A percentile compares a stretch with the other conserved stretches of the same genome.
Conservation (phyloP, 306 rosid species). For the Hylodesmum podocarpum region DNA sequence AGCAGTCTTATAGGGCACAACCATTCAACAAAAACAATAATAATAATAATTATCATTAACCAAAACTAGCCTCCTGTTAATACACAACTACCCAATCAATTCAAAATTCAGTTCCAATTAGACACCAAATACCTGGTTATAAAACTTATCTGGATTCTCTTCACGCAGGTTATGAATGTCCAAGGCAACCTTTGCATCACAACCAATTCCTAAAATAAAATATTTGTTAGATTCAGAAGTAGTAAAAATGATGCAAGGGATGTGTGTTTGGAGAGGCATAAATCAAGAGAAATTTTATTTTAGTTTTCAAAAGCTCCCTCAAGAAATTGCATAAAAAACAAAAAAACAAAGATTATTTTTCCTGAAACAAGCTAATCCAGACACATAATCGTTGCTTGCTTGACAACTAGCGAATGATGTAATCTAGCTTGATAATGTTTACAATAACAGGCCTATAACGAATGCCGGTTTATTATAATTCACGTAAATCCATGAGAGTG, state of each 20-base stretch:
- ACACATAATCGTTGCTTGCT: neutral
- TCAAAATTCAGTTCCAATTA: conserved; percentile 16
- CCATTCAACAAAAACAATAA: conserved; percentile 1
- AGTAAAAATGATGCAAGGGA: conserved; percentile 23
- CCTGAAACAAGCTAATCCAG: neutral
- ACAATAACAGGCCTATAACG: conserved; percentile 4
- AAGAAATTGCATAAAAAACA: neutral
- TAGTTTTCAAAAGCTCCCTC: neutral
- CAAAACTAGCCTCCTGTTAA: conserved; percentile 11
- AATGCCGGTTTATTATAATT: neutral
- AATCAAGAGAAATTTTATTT: too few species aligned
- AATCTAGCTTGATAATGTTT: conserved; percentile 18
- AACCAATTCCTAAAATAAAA: conserved; percentile 78
- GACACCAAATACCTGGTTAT: conserved; percentile 75
- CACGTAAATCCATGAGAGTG: conserved; percentile 9
- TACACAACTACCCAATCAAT: neutral
- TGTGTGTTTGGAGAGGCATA: neutral
- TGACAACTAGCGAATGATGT: conserved; percentile 10
- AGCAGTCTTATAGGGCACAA: conserved; percentile 6
- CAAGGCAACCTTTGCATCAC: conserved; percentile 99
- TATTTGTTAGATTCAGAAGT: conserved; percentile 30
- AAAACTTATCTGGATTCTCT: conserved; percentile 97
- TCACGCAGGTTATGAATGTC: conserved; percentile 97
- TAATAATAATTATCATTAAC: neutral
- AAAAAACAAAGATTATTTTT: neutral